Base-by-base conservation (phyloP, 2,329 filamentous ascomycete genomes). In the Pseudogymnoascus sp. region DNA sequence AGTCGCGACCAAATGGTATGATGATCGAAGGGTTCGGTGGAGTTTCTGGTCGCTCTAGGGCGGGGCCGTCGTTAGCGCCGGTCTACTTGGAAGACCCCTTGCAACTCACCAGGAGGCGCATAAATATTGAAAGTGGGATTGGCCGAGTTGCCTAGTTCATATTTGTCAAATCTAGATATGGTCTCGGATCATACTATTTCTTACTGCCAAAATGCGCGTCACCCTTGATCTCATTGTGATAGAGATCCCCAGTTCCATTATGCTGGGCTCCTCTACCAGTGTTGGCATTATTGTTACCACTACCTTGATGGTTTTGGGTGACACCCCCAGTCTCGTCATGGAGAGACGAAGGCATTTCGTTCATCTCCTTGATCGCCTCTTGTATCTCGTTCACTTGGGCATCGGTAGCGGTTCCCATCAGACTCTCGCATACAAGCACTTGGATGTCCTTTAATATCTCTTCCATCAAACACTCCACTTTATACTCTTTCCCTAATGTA, bases 361-460 rank as follows among this genome's bases (percentile, higher is more conserved):
- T 59, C 64, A 65, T 66, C 44, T 66, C 50, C 8, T 66, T 56
- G 63, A 67, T 66, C n/a, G 37, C 65, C 37, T 65, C 42, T 44
- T 59, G 44, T 12, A 64, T 25, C 14, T 65, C 38, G 40, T 62
- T 67, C 0, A 60, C 31, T 65, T 67, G 62, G 25, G 50, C 28
- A 5, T 66, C 62, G 42, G 64, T 67, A 44, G 66, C 67, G 28
- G 18, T 64, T 61, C 64, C 66, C 60, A 40, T 62, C 60, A 67
- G 38, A 62, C 44, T 65, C 23, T 66, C 63, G 28, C 37, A 67
- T 62, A 44, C 64, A 65, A 69, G 59, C 44, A 69, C 11, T 63
- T 69, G 67, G 42, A 64, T 65, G 25, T 69, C 67, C 64, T 67
- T 68, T 40, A 67, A 53, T 65, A 69, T 67, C 61, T 62, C 68